phyloP scores from a whole-genome alignment of 345 rosid genomes.

The rapeseed (Brassica napus) region DNA sequence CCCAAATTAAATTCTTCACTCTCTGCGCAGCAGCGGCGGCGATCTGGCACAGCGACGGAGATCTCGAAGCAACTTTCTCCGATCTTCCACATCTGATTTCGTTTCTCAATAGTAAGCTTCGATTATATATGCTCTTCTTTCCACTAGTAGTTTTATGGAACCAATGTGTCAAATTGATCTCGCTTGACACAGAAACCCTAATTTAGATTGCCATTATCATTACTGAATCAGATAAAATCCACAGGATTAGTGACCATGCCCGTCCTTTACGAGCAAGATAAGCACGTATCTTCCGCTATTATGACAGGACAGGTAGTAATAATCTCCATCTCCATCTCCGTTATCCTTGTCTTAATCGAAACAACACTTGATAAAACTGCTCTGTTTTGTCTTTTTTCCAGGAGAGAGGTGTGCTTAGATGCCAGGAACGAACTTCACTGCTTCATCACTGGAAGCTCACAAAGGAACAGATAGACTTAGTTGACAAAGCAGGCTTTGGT shows the following conservation, averaged over 20 bases:
- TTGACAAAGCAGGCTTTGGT: constrained; percentile 72
- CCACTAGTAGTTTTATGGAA: neutral
- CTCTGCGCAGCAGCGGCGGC: neutral
- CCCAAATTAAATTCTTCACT: neutral
- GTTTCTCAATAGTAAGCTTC: constrained; percentile 21
- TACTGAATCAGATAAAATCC: constrained; percentile 19
- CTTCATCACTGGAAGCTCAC: constrained; percentile 74
- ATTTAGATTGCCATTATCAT: constrained; percentile 9
- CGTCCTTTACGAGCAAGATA: constrained; percentile 62
- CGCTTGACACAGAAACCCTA: constrained; percentile 15
- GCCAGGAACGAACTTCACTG: constrained; percentile 74
- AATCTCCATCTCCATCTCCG: neutral
- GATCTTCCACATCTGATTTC: constrained; percentile 2
- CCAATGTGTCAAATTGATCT: neutral
- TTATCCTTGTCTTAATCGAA: neutral
- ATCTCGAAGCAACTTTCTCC: constrained; percentile 14
- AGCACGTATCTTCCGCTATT: constrained; percentile 58
- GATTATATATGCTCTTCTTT: neutral
- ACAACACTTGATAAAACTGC: neutral
- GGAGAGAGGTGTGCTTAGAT: constrained; percentile 80
- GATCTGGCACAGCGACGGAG: neutral
- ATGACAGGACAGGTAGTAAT: constrained; percentile 49
- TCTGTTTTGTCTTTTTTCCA: neutral
- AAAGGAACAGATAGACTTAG: constrained; percentile 58
- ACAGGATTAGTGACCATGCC: constrained; percentile 24